Evolutionary conservation across 2,329 filamentous ascomycete species (phyloP), one percentile per base, ranked within the genome.

Genomic region (Cryphonectria carpinicola): DNA sequence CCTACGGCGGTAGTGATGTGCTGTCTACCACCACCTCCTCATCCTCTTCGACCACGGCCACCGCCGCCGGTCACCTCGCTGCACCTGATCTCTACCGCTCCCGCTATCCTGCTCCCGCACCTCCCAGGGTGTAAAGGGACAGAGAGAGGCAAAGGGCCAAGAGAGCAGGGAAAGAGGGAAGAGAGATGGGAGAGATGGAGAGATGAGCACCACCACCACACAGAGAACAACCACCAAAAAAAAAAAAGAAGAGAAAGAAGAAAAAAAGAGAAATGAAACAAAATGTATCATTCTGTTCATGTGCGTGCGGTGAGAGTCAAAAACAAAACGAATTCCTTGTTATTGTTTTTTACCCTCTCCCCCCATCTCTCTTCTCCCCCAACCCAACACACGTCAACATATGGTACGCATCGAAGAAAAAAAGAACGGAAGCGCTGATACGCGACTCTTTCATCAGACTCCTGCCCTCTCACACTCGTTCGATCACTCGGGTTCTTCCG

Each of bases 381-480:
- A 41, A 14, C 60, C 13, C 67, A 39, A 19, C 32, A 35, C 25
- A 37, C 19, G 19, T 22, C 39, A 52, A 41, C 19, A n/a, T n/a
- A 46, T 49, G 46, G 22, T 49, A 58, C 28, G 54, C 11, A 58
- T 46, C 28, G 28, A 64, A 56, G 14, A 63, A 41, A 68, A 56
- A 22, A 49, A 70, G 65, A 70, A 67, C 68, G 65, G 54, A 62
- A 69, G 79, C 83, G 84, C 86, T 87, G 84, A 87, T 83, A 80
- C 80, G 79, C 81, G 76, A 71, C 70, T 77, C 39, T 60, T 69
- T 71, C 58, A 80, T 75, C 83, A 94, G 92, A 94, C 92, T 80
- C 92, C 92, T 82, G 90, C 92, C 78, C 88, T 94, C 76, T 92
- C 90, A 77, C 90, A 92, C 79, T 91, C 89, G 39, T 92, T 90